Evolutionary conservation across 305 asterid genomes (phyloP).

Genomic region (Withania somnifera): DNA sequence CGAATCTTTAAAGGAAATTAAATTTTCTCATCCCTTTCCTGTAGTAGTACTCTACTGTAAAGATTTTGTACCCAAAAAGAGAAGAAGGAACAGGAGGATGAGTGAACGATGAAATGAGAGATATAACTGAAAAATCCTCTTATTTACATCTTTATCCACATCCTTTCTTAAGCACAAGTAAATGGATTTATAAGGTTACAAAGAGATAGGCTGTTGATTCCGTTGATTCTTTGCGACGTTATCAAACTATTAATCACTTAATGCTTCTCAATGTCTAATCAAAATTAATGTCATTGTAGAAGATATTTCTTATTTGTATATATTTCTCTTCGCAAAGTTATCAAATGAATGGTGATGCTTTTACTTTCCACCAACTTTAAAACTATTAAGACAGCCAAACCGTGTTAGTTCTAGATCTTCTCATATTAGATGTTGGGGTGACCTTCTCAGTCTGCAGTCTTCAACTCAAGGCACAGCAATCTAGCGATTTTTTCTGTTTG

Average conservation of each 20-base stretch:
- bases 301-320: not conserved
- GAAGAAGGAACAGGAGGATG: not conserved
- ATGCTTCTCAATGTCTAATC: too few relatives aligned
- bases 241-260: too few relatives aligned
- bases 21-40: not conserved
- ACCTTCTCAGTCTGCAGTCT: not conserved
- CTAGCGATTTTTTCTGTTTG: not conserved
- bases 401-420: not conserved
- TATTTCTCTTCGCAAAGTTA: too few relatives aligned
- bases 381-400: not conserved
- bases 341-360: too few relatives aligned
- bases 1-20: not conserved
- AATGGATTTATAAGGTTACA: not conserved
- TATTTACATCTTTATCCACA: not conserved
- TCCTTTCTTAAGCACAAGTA: not conserved
- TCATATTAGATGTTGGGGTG: not conserved
- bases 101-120: not conserved
- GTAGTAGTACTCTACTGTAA: not conserved
- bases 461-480: not conserved
- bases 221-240: not conserved
- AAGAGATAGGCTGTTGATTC: not conserved
- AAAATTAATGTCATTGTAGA: not conserved
- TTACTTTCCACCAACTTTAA: too few relatives aligned
- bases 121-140: not conserved
- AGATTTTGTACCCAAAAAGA: not conserved